Base-by-base conservation (phyloP, 345 rosid genomes). In the Syzygium aqueum region DNA sequence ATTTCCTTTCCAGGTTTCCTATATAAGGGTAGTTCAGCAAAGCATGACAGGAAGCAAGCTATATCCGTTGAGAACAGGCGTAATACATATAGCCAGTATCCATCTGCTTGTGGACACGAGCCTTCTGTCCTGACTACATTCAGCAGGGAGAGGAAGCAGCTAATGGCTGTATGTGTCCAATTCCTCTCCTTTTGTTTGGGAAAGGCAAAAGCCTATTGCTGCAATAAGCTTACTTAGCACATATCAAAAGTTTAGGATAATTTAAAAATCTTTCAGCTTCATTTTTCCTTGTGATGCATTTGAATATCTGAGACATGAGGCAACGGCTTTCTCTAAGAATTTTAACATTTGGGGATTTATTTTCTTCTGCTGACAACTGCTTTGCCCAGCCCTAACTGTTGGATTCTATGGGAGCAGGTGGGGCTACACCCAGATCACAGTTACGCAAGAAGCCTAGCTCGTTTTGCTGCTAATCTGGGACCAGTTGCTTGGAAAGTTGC, bases 381-480 rank as follows among this genome's bases (percentile, higher is more conserved):
- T 84, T 53, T 49, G 37, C 59, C 63, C 73, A 14, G 37, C 19
- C 73, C 73, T 61, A 61, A 61, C 73, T 61, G 37, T 61, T 61
- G 33, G 33, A 61, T 61, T 85, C 23, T 49, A 46, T 65, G 86
- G 65, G 84, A 85, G 84, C 93, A 97, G 98, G 99, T 97, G n/a
- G 99, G 98, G 51, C 86, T 96, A 85, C 93, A 91, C 61, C 28
- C 94, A n/a, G 98, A 94, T 86, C 92, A 93, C 86, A 95, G 97
- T 22, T 97, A 96, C 83, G 94, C 97, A 40, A 94, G 94, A 87
- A 96, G 99, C 90, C 89, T 96, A 51, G 95, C 98, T 87, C 95
- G 95, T 51, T 97, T 90, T 87, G 96, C 99, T 77, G 95, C 97
- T 30, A 92, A 89, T 86, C 90, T 97, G 52, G 97, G 99, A 77